A percentile compares a stretch with the other conserved stretches of the same genome.
These are phyloP conservation scores for Neurospora sp. DNA, from an alignment of 495 filamentous ascomycete genomes.

Conservation along the genomic window DNA sequence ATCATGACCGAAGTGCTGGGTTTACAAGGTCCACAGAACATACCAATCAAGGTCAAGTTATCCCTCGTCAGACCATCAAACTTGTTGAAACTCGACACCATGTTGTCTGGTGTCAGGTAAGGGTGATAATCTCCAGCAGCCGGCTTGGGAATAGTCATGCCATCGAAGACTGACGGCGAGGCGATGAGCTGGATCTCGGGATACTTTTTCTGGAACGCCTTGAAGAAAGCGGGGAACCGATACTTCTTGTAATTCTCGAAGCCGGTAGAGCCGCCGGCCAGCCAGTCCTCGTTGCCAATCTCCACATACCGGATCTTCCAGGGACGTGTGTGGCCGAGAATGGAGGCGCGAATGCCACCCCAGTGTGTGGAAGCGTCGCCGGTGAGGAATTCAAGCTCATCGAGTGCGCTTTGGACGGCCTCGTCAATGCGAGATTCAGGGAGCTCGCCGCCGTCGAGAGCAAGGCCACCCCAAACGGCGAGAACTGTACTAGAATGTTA, in stretches of 20 bases:
- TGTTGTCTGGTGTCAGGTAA: constrained; percentile 23
- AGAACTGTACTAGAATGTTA: constrained; percentile 4
- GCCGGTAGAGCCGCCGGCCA: constrained; percentile 26
- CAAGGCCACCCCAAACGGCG: constrained; percentile 50
- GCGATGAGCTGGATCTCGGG: constrained; percentile 53
- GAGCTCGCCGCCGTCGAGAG: constrained; percentile 42
- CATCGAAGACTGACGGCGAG: constrained; percentile 32
- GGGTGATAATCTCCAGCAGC: constrained; percentile 36
- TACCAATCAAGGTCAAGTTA: constrained; percentile 24
- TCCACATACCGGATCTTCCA: constrained; percentile 51
- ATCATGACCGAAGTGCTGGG: neutral
- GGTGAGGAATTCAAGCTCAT: constrained; percentile 57
- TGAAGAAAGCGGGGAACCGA: constrained; percentile 45
- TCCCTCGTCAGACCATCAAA: constrained; percentile 32
- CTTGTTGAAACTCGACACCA: constrained; percentile 27
- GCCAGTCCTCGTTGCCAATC: constrained; percentile 58
- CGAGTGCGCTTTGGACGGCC: constrained; percentile 50
- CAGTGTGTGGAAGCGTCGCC: constrained; percentile 47
- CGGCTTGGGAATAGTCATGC: constrained; percentile 27
- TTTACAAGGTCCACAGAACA: constrained; percentile 20
- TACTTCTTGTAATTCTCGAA: constrained; percentile 41
- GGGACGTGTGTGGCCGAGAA: constrained; percentile 46
- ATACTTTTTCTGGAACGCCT: constrained; percentile 46
- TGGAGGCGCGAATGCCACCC: constrained; percentile 42
- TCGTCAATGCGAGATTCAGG: constrained; percentile 26